These are phyloP conservation scores for Zasmidium citrigriseum DNA, from an alignment of 2,329 filamentous ascomycete species.

Conservation along the genomic window DNA sequence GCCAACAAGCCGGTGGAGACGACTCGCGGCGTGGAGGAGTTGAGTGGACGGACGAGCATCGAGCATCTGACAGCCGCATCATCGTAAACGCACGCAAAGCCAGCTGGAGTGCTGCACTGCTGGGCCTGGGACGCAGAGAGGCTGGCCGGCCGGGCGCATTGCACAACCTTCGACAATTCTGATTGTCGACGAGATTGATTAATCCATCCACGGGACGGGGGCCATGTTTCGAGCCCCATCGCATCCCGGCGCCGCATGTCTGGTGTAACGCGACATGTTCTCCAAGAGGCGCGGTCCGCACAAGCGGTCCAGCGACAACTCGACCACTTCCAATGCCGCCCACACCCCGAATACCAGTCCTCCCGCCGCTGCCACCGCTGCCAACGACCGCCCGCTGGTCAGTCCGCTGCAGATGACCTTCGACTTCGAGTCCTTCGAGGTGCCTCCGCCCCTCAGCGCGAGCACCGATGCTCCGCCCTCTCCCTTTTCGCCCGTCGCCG, in stretches of 20 bases:
- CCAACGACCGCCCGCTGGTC: constrained; percentile 17
- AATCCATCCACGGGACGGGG: no score
- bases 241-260: neutral
- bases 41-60: neutral
- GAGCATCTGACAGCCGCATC: neutral
- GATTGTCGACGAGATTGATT: no score
- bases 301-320: neutral
- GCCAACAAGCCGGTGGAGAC: neutral
- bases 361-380: neutral
- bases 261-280: neutral
- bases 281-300: neutral
- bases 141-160: no score
- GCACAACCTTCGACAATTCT: no score
- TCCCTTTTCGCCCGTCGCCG: constrained; percentile 12
- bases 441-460: constrained; percentile 2
- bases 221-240: no score
- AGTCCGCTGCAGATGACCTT: constrained; percentile 34
- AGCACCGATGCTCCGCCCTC: constrained; percentile 11
- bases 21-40: neutral
- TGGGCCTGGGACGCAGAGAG: no score
- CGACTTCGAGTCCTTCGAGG: constrained; percentile 28
- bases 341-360: neutral
- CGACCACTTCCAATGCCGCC: neutral
- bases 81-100: no score
- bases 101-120: no score